Conservation (phyloP, 2,329 filamentous ascomycete genomes). For the Sporothrix protearum region DNA sequence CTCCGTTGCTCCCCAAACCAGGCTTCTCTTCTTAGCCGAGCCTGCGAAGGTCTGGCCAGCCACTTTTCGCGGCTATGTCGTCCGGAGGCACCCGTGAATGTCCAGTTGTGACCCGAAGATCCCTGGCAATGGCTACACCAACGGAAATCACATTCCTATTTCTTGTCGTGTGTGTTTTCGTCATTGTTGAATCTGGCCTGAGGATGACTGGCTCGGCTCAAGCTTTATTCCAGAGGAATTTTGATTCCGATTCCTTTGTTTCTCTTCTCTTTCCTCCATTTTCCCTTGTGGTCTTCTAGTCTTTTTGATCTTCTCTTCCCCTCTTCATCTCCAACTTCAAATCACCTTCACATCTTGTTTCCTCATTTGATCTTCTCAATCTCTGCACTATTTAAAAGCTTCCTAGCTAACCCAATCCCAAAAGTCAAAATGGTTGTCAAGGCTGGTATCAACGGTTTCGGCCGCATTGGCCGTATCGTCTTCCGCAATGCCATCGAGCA, state of each 20-base stretch:
- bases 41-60: constrained; percentile 15
- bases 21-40: constrained; percentile 17
- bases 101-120: constrained; percentile 20
- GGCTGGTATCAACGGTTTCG: constrained; percentile 99
- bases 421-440: constrained; percentile 56
- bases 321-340: background rate
- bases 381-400: background rate
- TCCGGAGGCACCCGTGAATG: constrained; percentile 25
- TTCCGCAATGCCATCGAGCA: constrained; percentile 97
- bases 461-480: constrained; percentile 98
- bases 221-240: background rate
- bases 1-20: constrained; percentile 12
- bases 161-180: constrained; percentile 23
- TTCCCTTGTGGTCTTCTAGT: background rate
- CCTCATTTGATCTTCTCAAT: background rate
- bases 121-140: constrained; percentile 15
- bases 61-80: constrained; percentile 23
- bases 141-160: constrained; percentile 18
- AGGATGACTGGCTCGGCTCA: background rate
- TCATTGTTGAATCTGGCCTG: background rate
- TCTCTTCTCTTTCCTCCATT: background rate
- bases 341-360: background rate
- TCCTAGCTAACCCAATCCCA: constrained; percentile 13
- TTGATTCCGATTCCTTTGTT: background rate
- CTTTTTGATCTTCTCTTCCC: background rate